Percentiles rank a stretch among this genome's conserved stretches.
Evolutionary conservation across 2,329 filamentous ascomycete species (phyloP).

Genomic region (Aspergillus piperis): DNA sequence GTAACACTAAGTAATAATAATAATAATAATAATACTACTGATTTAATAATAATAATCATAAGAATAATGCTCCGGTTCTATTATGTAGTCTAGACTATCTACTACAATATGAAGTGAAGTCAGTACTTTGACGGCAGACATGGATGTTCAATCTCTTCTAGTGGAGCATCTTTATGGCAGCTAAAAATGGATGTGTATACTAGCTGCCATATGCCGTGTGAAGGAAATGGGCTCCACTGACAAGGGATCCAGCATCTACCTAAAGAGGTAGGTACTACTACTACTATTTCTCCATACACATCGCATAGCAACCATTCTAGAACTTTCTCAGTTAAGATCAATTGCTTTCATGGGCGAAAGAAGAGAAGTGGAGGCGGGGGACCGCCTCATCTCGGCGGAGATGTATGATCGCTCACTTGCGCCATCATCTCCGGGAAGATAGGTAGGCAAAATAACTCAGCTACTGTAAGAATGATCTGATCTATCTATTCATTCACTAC

Average conservation of each 20-base stretch:
- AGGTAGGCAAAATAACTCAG: neutral
- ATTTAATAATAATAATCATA: too few species aligned
- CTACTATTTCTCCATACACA: too few species aligned
- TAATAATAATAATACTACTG: too few species aligned
- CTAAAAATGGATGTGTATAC: neutral
- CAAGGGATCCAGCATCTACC: neutral
- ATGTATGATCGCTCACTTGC: neutral
- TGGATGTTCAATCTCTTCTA: neutral
- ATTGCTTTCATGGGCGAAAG: neutral
- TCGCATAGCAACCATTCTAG: neutral
- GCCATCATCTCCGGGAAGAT: neutral
- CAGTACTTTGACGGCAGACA: neutral
- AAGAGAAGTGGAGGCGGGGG: neutral
- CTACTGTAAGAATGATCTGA: neutral
- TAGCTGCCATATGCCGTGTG: too few species aligned
- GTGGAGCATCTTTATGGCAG: neutral
- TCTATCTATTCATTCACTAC: neutral
- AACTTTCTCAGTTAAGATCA: neutral
- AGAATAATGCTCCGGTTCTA: neutral
- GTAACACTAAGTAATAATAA: neutral
- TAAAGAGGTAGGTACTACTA: neutral
- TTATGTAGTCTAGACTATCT: too few species aligned
- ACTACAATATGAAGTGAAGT: too few species aligned
- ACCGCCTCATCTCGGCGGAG: neutral
- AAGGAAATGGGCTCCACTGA: neutral